Base-by-base conservation (phyloP, 345 rosid genomes). In the Eucalyptus sideroxylon region DNA sequence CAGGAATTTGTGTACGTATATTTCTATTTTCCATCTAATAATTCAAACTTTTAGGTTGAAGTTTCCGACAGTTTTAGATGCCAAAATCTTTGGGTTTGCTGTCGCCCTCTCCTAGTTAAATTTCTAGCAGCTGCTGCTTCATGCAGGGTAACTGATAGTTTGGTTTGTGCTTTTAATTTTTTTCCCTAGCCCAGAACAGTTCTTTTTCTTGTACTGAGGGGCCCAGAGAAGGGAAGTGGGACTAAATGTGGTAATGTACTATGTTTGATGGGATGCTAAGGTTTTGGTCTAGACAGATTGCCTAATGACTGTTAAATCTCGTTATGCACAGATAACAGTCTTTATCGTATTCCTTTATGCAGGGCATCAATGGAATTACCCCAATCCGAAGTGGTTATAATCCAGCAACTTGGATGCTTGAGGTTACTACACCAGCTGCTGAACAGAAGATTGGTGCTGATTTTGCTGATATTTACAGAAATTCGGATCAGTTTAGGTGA, bases 351-450 rank as follows among this genome's bases (percentile, higher is more conserved):
- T 65, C 42, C 60, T 86, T 77, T 45, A 10, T 88, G 82, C 91
- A 97, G 99, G 93, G 94, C 60, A 91, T 96, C 86, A 34, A 69
- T 6, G 99, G 96, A 90, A 90, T 98, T 37, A 90, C 97, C 83
- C 93, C 91, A 42, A 95, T 97, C 87, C 93, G 95, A 16, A 91
- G 90, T 67, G 97, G 96, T 86, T 94, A 96, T 91, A 98, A 96
- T 89, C 98, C 99, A 89, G 99, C 99, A 87, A 98, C 99, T 42
- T 98, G 99, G 99, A 97, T 98, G 99, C 98, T 98, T 89, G 99
- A 97, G 92, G 96, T 94, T 89, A 96, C 97, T 45, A 94, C 97
- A 16, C 92, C 96, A 87, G 90, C 91, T 72, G 91, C 95, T 89
- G 99, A 98, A 92, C 94, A 94, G 93, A 93, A 88, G 59, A 89